A percentile compares a stretch with the other conserved stretches of the same genome.
Evolutionary conservation across 805 yeast species (phyloP).

Genomic region (Grigorovia humatica): DNA sequence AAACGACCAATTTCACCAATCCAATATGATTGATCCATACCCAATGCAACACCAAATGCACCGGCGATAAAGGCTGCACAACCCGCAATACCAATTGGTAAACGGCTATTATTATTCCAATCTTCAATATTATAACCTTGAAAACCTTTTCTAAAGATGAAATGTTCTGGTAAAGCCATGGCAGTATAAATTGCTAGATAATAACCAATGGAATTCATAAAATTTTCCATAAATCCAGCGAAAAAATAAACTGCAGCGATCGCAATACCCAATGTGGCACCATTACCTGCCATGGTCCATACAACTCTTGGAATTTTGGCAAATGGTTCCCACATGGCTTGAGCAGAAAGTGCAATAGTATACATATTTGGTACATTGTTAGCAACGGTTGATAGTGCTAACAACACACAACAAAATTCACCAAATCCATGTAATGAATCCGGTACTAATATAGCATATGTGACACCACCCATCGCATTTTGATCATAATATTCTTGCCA

Average conservation of each 20-base stretch:
- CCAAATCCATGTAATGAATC: conserved; percentile 82
- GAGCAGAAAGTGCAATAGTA: conserved; percentile 78
- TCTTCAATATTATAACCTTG: conserved; percentile 51
- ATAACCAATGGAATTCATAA: conserved; percentile 86
- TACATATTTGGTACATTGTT: conserved; percentile 91
- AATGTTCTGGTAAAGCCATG: conserved; percentile 67
- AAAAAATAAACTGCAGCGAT: conserved; percentile 79
- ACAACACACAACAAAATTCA: conserved; percentile 72
- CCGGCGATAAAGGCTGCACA: conserved; percentile 71
- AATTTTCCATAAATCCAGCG: conserved; percentile 61
- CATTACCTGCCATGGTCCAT: conserved; percentile 73
- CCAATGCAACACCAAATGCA: conserved; percentile 75
- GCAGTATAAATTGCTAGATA: conserved; percentile 80
- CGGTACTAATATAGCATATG: conserved; percentile 64
- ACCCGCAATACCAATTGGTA: conserved; percentile 75
- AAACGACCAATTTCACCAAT: conserved; percentile 51
- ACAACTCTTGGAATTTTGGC: conserved; percentile 66
- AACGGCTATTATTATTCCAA: conserved; percentile 43
- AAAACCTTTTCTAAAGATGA: conserved; percentile 58
- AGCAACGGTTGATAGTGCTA: conserved; percentile 78
- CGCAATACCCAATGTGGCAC: conserved; percentile 68
- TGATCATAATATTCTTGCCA: conserved; percentile 43
- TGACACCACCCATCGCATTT: conserved; percentile 68
- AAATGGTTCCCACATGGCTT: conserved; percentile 67
- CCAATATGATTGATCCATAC: conserved; percentile 84